Evolutionary conservation across 768 basidiomycete genomes (phyloP).

Genomic region (Ramaria rubella): DNA sequence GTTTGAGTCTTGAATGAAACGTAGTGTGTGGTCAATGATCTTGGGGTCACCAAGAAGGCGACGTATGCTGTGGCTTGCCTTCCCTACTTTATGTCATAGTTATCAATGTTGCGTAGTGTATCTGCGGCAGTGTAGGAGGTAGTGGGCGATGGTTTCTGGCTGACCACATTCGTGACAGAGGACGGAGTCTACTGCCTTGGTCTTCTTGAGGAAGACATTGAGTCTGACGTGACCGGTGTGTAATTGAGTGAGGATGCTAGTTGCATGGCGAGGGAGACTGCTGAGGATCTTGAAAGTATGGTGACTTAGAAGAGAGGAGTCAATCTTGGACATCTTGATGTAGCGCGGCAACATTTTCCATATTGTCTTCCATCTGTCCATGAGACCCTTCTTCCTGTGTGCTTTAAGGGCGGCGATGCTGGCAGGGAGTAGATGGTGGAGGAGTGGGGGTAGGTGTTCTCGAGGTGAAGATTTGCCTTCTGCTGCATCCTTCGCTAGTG

Average conservation of each 20-base stretch:
- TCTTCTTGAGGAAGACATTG: constrained; percentile 8
- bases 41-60: too few relatives aligned
- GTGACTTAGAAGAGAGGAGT: background rate
- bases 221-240: constrained; percentile 12
- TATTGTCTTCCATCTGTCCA: background rate
- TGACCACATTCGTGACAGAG: constrained; percentile 5
- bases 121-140: constrained; percentile 8
- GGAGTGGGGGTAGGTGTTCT: background rate
- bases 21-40: too few relatives aligned
- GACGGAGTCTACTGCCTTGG: background rate
- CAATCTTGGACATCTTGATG: background rate
- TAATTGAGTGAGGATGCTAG: constrained; percentile 12
- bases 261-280: constrained; percentile 4
- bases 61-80: too few relatives aligned
- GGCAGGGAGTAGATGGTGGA: background rate
- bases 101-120: background rate
- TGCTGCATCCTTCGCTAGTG: constrained; percentile 20
- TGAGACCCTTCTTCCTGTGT: background rate
- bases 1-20: too few relatives aligned
- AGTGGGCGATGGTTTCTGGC: constrained; percentile 13
- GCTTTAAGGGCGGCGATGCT: background rate
- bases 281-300: background rate
- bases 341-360: background rate
- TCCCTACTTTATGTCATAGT: too few relatives aligned
- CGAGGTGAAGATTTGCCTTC: background rate